Evolutionary conservation across 345 rosid genomes (phyloP).

Genomic region (Salix purpurea): DNA sequence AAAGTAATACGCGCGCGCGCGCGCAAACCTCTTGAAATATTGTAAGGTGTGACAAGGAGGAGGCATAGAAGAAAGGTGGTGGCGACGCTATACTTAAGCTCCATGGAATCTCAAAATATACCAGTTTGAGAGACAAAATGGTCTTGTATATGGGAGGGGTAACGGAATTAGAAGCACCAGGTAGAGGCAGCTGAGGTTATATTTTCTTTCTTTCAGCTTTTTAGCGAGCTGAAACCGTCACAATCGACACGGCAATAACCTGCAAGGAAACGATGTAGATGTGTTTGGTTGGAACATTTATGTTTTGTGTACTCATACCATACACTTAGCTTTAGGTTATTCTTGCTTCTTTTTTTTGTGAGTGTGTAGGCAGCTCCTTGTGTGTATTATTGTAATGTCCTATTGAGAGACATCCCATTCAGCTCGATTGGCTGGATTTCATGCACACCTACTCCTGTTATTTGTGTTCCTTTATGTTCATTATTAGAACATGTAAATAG

Average conservation of each 20-base stretch:
- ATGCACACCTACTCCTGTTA: constrained; percentile 3
- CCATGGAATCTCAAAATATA: constrained; percentile 19
- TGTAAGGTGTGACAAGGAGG: constrained; percentile 19
- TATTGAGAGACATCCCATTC: constrained; percentile 24
- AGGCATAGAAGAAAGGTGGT: constrained; percentile 25
- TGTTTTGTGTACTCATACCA: constrained; percentile 8
- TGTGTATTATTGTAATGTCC: constrained; percentile 35
- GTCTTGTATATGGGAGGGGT: neutral
- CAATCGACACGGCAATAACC: constrained; percentile 28
- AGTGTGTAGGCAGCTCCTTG: constrained; percentile 25
- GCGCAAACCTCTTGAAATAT: constrained; percentile 18
- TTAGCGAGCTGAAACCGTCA: constrained; percentile 15
- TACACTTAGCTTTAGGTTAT: constrained; percentile 4
- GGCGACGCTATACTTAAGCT: constrained; percentile 13
- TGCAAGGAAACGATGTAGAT: constrained; percentile 17
- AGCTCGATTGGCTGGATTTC: constrained; percentile 7
- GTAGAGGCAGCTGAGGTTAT: neutral
- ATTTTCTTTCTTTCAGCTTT: constrained; percentile 1
- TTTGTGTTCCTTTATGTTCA: neutral
- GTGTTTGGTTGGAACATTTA: constrained; percentile 29
- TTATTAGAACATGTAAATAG: no score
- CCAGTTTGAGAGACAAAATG: neutral
- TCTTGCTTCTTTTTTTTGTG: neutral
- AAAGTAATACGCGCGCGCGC: neutral
- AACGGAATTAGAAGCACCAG: neutral